Base-by-base conservation (phyloP, 768 basidiomycete species). In the Candolleomyces aberdarensis region DNA sequence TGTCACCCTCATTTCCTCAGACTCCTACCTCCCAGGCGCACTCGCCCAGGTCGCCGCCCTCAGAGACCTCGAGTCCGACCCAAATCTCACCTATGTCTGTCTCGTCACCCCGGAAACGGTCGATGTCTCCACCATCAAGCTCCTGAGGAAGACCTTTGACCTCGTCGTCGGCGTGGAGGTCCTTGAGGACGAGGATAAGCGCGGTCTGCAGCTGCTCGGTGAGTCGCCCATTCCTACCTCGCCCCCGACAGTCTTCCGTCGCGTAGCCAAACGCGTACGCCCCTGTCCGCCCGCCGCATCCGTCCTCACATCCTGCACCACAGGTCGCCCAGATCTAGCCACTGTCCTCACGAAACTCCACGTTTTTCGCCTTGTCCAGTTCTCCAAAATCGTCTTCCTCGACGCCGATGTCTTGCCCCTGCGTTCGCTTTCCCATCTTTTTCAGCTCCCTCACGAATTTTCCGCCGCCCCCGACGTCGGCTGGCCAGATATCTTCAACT, bases 401-500 rank as follows among this genome's bases (percentile, higher is more conserved):
- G 94, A 96, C 73, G 94, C 94, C 66, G 94, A 96, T 71, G 85
- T 94, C 55, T 89, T 96, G 65, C 92, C 93, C 57, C 80, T 93
- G 55, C 85, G 90, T 53, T 92, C 96, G 31, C 79, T 99, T 58
- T 90, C 93, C 40, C 95, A 96, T 75, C 86, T 99, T n/a, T 98
- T 99, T 74, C 79, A 81, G 39, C 74, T 91, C 51, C 83, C 89
- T 4, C 80, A 89, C 71, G 87, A 92, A 63, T 95, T 99, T 70
- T 89, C 95, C 46, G 97, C 97, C 9, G 91, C 88, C 8, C 95
- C 97, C 11, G 97, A 99, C 73, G 92, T 95, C 36, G 97, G 97
- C 66, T 99, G 97, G 97, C 97, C 97, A 44, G 97, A 99, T 75
- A 96, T 97, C 63, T 99, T 99, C 80, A 99, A 99, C 73, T 96